These are phyloP conservation scores for Malus hybrid DNA, from an alignment of 331 rosid species.

Conservation along the genomic window DNA sequence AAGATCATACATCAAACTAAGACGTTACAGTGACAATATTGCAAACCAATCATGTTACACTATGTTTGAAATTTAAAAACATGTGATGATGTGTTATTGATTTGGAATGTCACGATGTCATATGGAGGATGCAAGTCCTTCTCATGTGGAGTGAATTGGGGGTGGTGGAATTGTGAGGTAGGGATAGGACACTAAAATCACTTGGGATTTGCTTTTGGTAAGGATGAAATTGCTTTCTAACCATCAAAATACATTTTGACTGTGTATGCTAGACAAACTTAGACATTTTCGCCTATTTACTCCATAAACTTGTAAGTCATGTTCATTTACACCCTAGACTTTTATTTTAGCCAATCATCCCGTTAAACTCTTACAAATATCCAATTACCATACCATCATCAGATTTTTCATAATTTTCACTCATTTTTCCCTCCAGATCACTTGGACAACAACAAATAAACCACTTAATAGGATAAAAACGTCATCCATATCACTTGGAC, in stretches of 20 bases:
- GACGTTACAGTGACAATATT: fast-evolving
- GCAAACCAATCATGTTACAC: neutral
- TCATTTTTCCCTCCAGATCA: neutral
- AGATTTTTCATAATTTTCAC: neutral
- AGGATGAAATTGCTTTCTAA: neutral
- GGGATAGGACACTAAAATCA: neutral
- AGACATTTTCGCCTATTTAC: neutral
- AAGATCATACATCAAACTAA: neutral
- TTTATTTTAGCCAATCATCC: no score
- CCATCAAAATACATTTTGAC: no score
- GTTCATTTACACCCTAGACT: no score
- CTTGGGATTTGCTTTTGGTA: neutral
- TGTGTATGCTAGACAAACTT: no score
- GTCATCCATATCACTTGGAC: no score
- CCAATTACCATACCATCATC: neutral
- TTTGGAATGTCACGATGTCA: neutral
- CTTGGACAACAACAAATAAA: no score
- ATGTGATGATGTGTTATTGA: neutral
- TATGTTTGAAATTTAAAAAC: neutral
- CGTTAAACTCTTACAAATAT: no score
- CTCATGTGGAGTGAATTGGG: neutral
- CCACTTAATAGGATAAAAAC: no score
- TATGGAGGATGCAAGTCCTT: neutral
- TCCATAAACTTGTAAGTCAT: neutral
- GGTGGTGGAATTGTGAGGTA: neutral